Percentiles rank a stretch among this genome's conserved stretches.
Evolutionary conservation across 2,329 filamentous ascomycete genomes (phyloP).

Genomic region (Trichoderma sp.): DNA sequence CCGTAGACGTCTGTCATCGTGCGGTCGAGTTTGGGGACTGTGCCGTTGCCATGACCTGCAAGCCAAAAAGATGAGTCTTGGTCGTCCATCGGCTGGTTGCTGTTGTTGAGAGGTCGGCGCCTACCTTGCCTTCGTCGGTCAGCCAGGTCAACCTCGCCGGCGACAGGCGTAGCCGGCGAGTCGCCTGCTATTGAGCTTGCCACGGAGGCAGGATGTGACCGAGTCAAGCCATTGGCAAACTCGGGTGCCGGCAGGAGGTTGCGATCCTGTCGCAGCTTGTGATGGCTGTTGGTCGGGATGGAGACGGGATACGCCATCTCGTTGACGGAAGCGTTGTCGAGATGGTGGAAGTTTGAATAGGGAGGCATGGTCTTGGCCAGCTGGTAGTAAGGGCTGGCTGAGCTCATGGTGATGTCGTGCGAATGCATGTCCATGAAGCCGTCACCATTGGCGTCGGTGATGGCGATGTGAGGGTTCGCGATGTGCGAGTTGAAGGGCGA

Average conservation of each 20-base stretch:
- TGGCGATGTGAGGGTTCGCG: slow-evolving; percentile 57
- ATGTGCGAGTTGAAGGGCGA: slow-evolving; percentile 56
- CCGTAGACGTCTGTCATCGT: slow-evolving; percentile 83
- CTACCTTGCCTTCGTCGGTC: slow-evolving; percentile 56
- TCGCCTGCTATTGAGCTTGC: slow-evolving; percentile 56
- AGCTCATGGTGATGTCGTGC: slow-evolving; percentile 23
- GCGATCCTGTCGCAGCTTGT: slow-evolving; percentile 40
- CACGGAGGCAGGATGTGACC: slow-evolving; percentile 54
- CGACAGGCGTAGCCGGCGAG: slow-evolving; percentile 56
- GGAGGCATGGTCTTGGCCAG: slow-evolving; percentile 44
- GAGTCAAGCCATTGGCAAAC: slow-evolving; percentile 38
- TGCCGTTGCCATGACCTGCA: slow-evolving; percentile 41
- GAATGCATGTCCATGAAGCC: slow-evolving; percentile 29
- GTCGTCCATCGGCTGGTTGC: neutral
- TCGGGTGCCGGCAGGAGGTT: slow-evolving; percentile 47
- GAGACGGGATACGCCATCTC: slow-evolving; percentile 42
- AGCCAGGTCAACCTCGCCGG: slow-evolving; percentile 47
- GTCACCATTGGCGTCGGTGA: slow-evolving; percentile 49
- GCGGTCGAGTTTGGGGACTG: slow-evolving; percentile 72
- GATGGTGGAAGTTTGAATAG: slow-evolving; percentile 43
- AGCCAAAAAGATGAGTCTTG: slow-evolving; percentile 42
- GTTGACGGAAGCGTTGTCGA: slow-evolving; percentile 35
- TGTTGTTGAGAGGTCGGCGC: slow-evolving; percentile 21
- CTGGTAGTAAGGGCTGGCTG: slow-evolving; percentile 41
- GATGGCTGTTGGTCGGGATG: slow-evolving; percentile 31